These are phyloP conservation scores for Raphanus sativus DNA, from an alignment of 345 rosid genomes.

Conservation along the genomic window DNA sequence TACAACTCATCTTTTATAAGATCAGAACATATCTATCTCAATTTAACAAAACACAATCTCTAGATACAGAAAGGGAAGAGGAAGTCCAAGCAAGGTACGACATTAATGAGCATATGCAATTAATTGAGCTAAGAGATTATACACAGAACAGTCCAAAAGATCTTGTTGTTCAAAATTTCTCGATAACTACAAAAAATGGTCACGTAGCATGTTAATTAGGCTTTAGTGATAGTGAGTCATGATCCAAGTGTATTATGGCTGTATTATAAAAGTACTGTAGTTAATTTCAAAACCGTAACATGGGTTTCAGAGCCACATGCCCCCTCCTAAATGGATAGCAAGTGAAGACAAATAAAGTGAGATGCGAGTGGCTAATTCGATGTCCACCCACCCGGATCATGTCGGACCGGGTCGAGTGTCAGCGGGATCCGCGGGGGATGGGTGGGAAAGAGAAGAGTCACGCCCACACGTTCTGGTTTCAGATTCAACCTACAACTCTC, in stretches of 20 bases:
- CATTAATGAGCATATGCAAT: slow-evolving; percentile 38
- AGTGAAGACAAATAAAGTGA: slow-evolving; percentile 30
- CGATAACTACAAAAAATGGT: slow-evolving; percentile 13
- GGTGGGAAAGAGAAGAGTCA: slow-evolving; percentile 37
- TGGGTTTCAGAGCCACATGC: slow-evolving; percentile 44
- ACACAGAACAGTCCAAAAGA: slow-evolving; percentile 33
- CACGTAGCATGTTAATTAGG: slow-evolving; percentile 36
- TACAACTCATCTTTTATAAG: background rate
- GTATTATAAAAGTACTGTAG: background rate
- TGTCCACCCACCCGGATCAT: slow-evolving; percentile 23
- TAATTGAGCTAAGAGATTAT: slow-evolving; percentile 29
- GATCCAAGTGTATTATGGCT: slow-evolving; percentile 38
- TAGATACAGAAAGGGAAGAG: background rate
- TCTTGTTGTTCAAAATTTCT: slow-evolving; percentile 30
- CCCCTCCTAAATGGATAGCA: slow-evolving; percentile 17
- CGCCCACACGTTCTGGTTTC: slow-evolving; percentile 68
- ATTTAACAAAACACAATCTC: background rate
- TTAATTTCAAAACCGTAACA: slow-evolving; percentile 14
- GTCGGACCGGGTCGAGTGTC: slow-evolving; percentile 31
- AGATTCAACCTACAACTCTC: slow-evolving; percentile 47
- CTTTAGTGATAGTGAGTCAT: slow-evolving; percentile 36
- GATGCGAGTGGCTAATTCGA: slow-evolving; percentile 33
- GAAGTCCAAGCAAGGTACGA: slow-evolving; percentile 18
- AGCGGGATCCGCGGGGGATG: slow-evolving; percentile 47
- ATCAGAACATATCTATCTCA: background rate